phyloP scores from a whole-genome alignment of 2,329 filamentous ascomycete genomes.

The Aspergillus japonicus region DNA sequence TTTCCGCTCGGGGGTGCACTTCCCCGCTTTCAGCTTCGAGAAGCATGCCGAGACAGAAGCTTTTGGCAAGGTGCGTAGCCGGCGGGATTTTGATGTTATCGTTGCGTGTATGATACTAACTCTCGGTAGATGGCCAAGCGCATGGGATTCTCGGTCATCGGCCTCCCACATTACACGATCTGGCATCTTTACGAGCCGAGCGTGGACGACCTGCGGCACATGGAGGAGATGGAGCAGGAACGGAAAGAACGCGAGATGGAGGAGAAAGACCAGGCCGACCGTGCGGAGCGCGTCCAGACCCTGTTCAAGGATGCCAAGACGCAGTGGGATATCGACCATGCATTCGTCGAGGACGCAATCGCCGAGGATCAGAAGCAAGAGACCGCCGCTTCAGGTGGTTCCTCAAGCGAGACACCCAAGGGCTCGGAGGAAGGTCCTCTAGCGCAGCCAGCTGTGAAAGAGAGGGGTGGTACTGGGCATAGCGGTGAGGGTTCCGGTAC shows the following conservation, averaged over 20 bases:
- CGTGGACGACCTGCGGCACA: constrained; percentile 92
- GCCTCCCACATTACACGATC: constrained; percentile 94
- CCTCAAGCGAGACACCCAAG: constrained; percentile 17
- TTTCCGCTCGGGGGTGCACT: constrained; percentile 92
- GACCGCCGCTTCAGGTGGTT: background rate
- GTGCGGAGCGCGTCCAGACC: constrained; percentile 74
- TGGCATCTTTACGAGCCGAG: constrained; percentile 99
- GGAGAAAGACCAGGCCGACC: constrained; percentile 70
- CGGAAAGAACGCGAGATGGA: constrained; percentile 75
- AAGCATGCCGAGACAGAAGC: constrained; percentile 98
- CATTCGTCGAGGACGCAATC: constrained; percentile 68
- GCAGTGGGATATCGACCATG: constrained; percentile 91
- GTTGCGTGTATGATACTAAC: constrained; percentile 16
- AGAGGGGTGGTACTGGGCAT: background rate
- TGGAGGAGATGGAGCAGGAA: constrained; percentile 97
- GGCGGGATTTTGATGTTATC: background rate
- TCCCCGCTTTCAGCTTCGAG: constrained; percentile 97
- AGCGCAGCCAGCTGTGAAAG: constrained; percentile 20
- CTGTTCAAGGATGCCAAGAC: constrained; percentile 72
- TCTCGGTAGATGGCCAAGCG: constrained; percentile 81
- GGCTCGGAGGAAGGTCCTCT: constrained; percentile 24
- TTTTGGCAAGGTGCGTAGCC: constrained; percentile 79
- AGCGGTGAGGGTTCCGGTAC: background rate
- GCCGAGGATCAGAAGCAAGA: constrained; percentile 48
- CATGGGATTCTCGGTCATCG: constrained; percentile 94